Percentiles rank a stretch among this genome's conserved stretches.
Conservation (phyloP, 352 stramenopile species). For the Vaucheria bursata region DNA sequence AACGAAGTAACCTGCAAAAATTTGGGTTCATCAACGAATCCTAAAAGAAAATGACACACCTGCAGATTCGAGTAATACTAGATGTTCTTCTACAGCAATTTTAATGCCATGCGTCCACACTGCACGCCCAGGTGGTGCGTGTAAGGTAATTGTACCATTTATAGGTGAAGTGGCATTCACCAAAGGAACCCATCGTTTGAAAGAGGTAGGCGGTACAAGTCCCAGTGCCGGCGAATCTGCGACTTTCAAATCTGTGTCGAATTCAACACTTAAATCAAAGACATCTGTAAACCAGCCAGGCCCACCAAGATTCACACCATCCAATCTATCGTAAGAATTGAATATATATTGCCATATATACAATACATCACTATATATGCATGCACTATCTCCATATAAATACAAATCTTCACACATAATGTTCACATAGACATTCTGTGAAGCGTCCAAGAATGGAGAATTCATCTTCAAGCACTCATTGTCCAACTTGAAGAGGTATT, state of each 20-base stretch:
- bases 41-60: too few species aligned
- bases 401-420: too few species aligned
- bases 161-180: constrained; percentile 10
- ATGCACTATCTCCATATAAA: too few species aligned
- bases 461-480: too few species aligned
- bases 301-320: constrained; percentile 33
- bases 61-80: not conserved
- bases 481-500: too few species aligned
- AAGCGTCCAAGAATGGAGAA: too few species aligned
- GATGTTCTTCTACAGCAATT: not conserved
- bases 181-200: constrained; percentile 12
- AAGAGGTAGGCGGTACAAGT: constrained; percentile 5
- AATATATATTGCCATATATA: too few species aligned
- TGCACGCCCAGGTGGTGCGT: not conserved
- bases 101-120: not conserved
- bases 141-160: constrained; percentile 14
- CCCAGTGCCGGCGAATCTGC: constrained; percentile 25
- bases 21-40: too few species aligned
- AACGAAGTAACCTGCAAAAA: too few species aligned
- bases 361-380: too few species aligned
- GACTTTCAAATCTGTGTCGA: constrained; percentile 13
- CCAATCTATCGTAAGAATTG: too few species aligned
- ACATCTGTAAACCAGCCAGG: constrained; percentile 39
- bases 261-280: constrained; percentile 22
- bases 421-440: too few species aligned